Base-by-base conservation (phyloP, 805 yeast genomes). In the Candida glaebosa region DNA sequence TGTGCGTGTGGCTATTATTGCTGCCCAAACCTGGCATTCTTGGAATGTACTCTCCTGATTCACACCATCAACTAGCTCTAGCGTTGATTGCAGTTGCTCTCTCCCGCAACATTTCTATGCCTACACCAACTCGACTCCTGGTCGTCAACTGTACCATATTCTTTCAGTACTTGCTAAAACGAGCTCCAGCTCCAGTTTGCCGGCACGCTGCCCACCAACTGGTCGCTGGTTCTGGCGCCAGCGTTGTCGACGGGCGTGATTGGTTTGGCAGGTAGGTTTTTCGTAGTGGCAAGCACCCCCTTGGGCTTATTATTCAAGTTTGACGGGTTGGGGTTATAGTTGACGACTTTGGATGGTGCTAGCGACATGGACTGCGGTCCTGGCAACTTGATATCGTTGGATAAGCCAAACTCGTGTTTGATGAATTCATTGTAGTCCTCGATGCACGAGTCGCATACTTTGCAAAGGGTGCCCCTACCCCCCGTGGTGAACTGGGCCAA, bases 161-260 rank as follows among this genome's bases (percentile, higher is more conserved):
- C n/a, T n/a, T n/a, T n/a, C n/a, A n/a, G n/a, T n/a, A n/a, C n/a
- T 22, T 22, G 10, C 14, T 64, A 82, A 51, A 82, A 82, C 15
- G 87, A 81, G 46, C 85, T 79, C 90, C 90, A 83, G 52, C 78
- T 79, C 89, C 89, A 83, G 56, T 83, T 85, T 14, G 83, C 87
- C 10, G 88, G 88, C 7, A 82, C 73, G 31, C 69, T 62, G n/a
- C 74, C 75, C 17, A 59, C 73, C 33, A 59, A 37, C 40, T 59
- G 69, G 15, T 65, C 79, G 32, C 67, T 65, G 2, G 76, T 78
- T 35, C 38, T 17, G 26, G 26, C 6, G 26, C 10, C 20, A 10
- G 38, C 9, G 5, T 28, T 28, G 12, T 28, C 16, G 31, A 12
- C 10, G 26, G 26, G 10, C 26, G 6, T 10, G 10, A 7, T 22